Evolutionary conservation across 2,329 filamentous ascomycete species (phyloP), one percentile per base, ranked within the genome.

Genomic region (Rhinocladiella similis): DNA sequence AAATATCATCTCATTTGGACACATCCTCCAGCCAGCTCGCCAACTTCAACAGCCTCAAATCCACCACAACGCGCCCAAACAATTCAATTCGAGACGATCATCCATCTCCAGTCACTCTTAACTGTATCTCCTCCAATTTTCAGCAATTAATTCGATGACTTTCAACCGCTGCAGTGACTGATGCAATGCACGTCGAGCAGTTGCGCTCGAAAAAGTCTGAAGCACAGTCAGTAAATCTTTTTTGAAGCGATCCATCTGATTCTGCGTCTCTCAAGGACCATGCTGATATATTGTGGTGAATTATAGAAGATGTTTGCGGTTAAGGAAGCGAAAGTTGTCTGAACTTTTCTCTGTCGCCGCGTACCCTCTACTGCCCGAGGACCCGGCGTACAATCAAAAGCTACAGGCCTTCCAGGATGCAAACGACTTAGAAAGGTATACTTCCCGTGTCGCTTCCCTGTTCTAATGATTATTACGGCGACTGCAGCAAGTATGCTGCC

Each of bases 241-340:
- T 64, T 66, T 39, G 48, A 58, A 67, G 62, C 68, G 66, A 68
- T 59, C 61, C 48, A 63, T 60, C 63, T 33, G 7, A 13, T 35
- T 54, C 50, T 42, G 59, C 49, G 63, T 56, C 59, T 65, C 60
- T 61, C 48, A 56, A 63, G 62, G 65, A 67, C 62, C 71, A 65
- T 69, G 49, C 63, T 64, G 56, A 65, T 72, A 74, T 63, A 75
- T 65, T 66, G 65, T 64, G 43, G 47, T 57, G 59, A 67, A 64
- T 73, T 71, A 64, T 67, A 79, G 76, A 72, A 73, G 71, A 70
- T 78, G 77, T 82, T 84, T 89, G 80, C 83, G 82, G 75, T 90
- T 89, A 81, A 88, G 90, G 76, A 94, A 95, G 84, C 87, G 90
- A 75, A 95, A 95, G 81, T 83, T 96, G 72, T 87, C 88, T 73